Evolutionary conservation across 495 filamentous ascomycete genomes (phyloP), one percentile per base, ranked within the genome.

Genomic region (Penicillium antarcticum): DNA sequence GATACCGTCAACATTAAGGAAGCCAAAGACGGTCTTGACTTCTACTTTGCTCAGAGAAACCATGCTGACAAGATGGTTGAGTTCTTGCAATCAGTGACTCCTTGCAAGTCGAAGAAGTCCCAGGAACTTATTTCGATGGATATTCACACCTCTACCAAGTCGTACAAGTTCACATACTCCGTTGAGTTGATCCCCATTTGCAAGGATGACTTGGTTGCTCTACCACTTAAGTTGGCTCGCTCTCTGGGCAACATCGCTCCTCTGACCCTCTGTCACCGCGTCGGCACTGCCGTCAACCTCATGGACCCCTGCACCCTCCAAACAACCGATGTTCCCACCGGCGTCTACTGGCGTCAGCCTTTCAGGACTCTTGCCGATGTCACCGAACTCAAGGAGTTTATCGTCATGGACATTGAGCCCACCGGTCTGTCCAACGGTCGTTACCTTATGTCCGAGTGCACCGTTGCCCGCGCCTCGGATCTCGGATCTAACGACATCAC

Each of bases 1-100:
- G 92, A 99, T 53, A 89, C 92, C 1, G 87, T 95, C 66, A 97
- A 96, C 68, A 97, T 98, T 69, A 96, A 95, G 61, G 94, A 98
- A 62, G 86, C 86, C 8, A 89, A 87, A 65, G 86, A 96, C 60
- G 95, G 95, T 16, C 80, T 99, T 39, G 95, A 99, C 64, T 99
- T 99, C 67, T 97, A 83, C 77, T 99, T 88, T 62, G 75, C 87
- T 0, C 84, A 88, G 35, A 76, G 91, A 51, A 97, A 96, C 60
- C 88, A 95, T 52, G 94, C 92, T 4, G 91, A 96, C 52, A 91
- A 87, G 58, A 92, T 97, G 67, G 80, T 95, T 45, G 87, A 95
- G 63, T 98, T 98, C 71, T 70, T 98, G 7, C 81, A 79, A 44
- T 90, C 89, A 0, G 52, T 57, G 6, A 81, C 85, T 0, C 95